Evolutionary conservation across 768 basidiomycete species (phyloP), one percentile per base, ranked within the genome.

Genomic region (Mycena albidolilacea): DNA sequence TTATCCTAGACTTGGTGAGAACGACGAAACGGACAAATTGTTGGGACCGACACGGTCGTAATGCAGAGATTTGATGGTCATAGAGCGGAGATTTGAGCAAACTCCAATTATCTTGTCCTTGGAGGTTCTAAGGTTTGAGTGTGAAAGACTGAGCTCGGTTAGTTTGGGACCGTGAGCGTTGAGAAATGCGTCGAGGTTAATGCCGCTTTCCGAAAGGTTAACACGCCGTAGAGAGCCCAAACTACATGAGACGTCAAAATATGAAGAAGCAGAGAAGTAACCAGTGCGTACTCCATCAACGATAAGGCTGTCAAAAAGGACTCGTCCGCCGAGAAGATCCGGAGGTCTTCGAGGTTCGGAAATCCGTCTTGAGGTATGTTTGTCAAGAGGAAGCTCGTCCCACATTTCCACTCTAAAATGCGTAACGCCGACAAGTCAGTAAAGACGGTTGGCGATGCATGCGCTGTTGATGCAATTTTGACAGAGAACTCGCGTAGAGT

Each of bases 301-400:
- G 55, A 58, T 48, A 70, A 50, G 3, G 9, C 55, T 17, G 44
- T n/a, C 1, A 70, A n/a, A 50, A 70, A 70, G 6, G 69, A 64
- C 3, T 44, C 5, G 30, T 46, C 21, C 1, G 38, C 0, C 4
- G 0, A 8, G 19, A 37, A 30, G 19, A 70, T 21, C 1, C 23
- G 6, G 9, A 70, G 46, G 17, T 58, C 62, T 50, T 64, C 55
- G 38, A 70, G 41, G 15, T 55, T 64, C 21, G 38, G 37, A 0
- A 70, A 23, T 35, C 43, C 54, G 11, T 64, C 63, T 38, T 7
- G 0, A 50, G 48, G 48, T 50, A 50, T n/a, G 19, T 50, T 8
- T n/a, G n/a, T 50, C 48, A n/a, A n/a, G 19, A 50, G 17, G 48
- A 50, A 50, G 7, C 48, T 19, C 7, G 7, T 21, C 7, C 0